Conservation (phyloP, 306 rosid genomes). For the Canavalia ensiformis region DNA sequence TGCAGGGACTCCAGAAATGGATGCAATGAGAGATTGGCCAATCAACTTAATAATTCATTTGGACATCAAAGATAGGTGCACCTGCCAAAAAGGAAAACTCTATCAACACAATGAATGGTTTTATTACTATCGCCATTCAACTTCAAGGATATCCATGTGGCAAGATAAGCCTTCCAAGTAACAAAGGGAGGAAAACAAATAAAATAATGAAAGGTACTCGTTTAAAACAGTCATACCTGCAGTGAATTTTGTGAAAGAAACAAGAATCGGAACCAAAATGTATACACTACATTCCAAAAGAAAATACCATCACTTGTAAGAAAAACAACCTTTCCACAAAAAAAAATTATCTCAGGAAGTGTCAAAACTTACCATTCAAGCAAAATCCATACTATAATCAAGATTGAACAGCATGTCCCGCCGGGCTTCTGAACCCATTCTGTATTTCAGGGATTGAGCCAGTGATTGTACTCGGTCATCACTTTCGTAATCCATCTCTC, state of each 20-base stretch:
- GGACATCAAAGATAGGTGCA: conserved; percentile 29
- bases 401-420: conserved; percentile 73
- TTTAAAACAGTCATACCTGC: not conserved
- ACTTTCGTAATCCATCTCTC: conserved; percentile 80
- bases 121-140: not conserved
- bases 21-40: conserved; percentile 39
- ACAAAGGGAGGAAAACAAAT: not conserved
- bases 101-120: conserved; percentile 32
- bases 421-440: conserved; percentile 69
- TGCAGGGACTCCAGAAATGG: conserved; percentile 49
- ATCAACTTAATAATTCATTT: conserved; percentile 41
- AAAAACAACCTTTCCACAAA: not conserved
- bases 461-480: conserved; percentile 64
- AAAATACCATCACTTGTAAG: not conserved
- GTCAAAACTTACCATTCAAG: conserved; percentile 61
- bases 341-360: not conserved
- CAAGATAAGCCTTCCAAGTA: not conserved
- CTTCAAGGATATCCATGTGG: conserved; percentile 21
- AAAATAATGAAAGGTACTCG: not conserved
- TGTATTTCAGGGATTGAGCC: conserved; percentile 59
- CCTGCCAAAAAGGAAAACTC: conserved; percentile 53
- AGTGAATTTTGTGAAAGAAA: conserved; percentile 12
- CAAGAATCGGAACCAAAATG: conserved; percentile 25
- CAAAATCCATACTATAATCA: conserved; percentile 60
- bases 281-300: conserved; percentile 1